phyloP scores from a whole-genome alignment of 345 rosid genomes.

The Eutrema japonicum region DNA sequence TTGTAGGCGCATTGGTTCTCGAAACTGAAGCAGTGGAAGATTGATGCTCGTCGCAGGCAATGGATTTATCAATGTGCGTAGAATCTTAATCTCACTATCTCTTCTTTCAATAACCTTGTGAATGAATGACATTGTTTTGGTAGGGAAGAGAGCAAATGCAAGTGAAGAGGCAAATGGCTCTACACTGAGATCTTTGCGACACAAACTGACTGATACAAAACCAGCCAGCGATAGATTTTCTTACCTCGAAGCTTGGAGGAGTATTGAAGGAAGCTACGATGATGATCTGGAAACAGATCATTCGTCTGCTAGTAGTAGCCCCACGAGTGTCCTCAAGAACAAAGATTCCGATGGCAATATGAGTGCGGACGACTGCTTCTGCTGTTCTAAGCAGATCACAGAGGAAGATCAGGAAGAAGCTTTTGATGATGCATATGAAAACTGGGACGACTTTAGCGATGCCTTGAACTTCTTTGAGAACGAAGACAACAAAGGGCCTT shows the following conservation, averaged over 20 bases:
- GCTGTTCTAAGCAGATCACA: constrained; percentile 39
- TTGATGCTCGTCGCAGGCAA: constrained; percentile 50
- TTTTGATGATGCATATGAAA: constrained; percentile 44
- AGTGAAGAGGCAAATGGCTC: constrained; percentile 16
- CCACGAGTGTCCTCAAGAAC: constrained; percentile 41
- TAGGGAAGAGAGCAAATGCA: constrained; percentile 23
- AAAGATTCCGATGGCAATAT: constrained; percentile 29
- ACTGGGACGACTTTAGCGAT: constrained; percentile 47
- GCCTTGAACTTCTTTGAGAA: constrained; percentile 42
- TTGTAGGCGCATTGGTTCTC: constrained; percentile 48
- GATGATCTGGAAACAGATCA: constrained; percentile 13
- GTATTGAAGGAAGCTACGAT: constrained; percentile 12
- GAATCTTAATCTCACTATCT: neutral
- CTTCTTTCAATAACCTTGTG: neutral
- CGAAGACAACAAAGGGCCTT: constrained; percentile 18
- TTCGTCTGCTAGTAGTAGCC: constrained; percentile 38
- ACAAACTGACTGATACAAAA: constrained; percentile 18
- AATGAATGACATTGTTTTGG: neutral
- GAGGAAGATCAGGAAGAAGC: constrained; percentile 49
- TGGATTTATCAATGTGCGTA: constrained; percentile 46
- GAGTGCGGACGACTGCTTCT: constrained; percentile 35
- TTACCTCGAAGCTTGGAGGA: constrained; percentile 14
- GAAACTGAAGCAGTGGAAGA: constrained; percentile 52
- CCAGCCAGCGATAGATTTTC: neutral
- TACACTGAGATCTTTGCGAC: constrained; percentile 1